Percentiles rank a stretch among this genome's conserved stretches.
These are phyloP conservation scores for Luffa acutangula DNA, from an alignment of 306 rosid genomes.

Conservation along the genomic window DNA sequence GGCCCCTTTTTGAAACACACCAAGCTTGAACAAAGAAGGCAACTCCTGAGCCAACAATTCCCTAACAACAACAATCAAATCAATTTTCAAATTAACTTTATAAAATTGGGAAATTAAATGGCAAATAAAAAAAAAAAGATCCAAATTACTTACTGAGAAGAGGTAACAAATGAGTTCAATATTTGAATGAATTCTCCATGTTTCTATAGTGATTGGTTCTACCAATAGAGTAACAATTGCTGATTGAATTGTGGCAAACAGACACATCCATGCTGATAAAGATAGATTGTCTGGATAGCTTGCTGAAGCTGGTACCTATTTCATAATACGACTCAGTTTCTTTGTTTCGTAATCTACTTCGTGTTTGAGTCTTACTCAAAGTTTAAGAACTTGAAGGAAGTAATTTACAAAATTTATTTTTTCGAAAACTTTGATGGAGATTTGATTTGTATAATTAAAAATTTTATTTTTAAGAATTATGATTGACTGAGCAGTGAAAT, in stretches of 20 bases:
- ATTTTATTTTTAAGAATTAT: too few species aligned
- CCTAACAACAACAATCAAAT: conserved; percentile 17
- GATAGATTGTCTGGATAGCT: conserved; percentile 40
- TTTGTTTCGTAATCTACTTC: too few species aligned
- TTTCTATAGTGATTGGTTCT: conserved; percentile 18
- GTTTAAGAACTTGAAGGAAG: too few species aligned
- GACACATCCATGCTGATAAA: conserved; percentile 53
- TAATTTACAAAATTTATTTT: too few species aligned
- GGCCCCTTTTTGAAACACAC: conserved; percentile 44
- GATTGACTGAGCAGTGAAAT: too few species aligned
- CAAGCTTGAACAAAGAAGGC: conserved; percentile 41
- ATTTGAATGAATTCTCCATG: conserved; percentile 31
- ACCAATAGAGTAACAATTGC: conserved; percentile 12
- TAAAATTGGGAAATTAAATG: background rate
- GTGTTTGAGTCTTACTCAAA: too few species aligned
- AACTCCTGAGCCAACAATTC: conserved; percentile 36
- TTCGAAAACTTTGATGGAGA: too few species aligned
- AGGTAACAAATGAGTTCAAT: conserved; percentile 17
- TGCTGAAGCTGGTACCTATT: conserved; percentile 36
- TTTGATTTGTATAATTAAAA: too few species aligned
- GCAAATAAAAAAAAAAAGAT: background rate
- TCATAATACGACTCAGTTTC: background rate
- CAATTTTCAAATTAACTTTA: background rate
- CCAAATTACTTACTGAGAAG: background rate
- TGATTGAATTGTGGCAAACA: conserved; percentile 32